A percentile compares a stretch with the other conserved stretches of the same genome.
Evolutionary conservation across 2,329 filamentous ascomycete genomes (phyloP).

Genomic region (Colletotrichum orchidophilum): DNA sequence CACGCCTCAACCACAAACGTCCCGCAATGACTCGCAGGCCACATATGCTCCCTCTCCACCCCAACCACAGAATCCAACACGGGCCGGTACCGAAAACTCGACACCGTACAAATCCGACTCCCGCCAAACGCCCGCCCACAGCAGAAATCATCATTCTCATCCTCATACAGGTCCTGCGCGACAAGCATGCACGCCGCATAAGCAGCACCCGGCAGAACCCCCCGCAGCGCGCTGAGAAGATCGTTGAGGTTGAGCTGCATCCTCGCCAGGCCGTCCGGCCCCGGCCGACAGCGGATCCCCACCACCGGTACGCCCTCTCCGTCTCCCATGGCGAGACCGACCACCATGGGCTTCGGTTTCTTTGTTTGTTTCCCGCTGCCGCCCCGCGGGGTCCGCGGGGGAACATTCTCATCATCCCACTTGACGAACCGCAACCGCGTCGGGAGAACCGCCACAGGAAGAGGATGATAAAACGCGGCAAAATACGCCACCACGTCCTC

Average conservation of each 20-base stretch:
- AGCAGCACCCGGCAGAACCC: conserved; percentile 64
- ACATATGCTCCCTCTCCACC: conserved; percentile 62
- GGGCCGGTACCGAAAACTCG: conserved; percentile 69
- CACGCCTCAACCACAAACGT: conserved; percentile 56
- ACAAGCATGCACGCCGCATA: conserved; percentile 66
- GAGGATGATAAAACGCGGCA: conserved; percentile 60
- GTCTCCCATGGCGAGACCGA: conserved; percentile 55
- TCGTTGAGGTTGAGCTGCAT: conserved; percentile 69
- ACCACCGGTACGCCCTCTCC: conserved; percentile 46
- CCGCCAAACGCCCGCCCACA: conserved; percentile 74
- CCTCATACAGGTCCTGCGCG: conserved; percentile 72
- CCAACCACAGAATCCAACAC: conserved; percentile 49
- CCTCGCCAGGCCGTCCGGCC: conserved; percentile 55
- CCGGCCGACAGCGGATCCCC: conserved; percentile 60
- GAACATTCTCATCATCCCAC: conserved; percentile 51
- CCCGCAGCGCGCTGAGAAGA: conserved; percentile 65
- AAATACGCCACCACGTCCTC: conserved; percentile 50
- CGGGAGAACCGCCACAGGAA: conserved; percentile 57
- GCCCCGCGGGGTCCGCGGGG: no score
- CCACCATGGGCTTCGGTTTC: not conserved
- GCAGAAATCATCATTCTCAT: conserved; percentile 72
- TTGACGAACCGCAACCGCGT: conserved; percentile 53
- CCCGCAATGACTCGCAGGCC: conserved; percentile 71
- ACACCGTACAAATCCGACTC: conserved; percentile 69
- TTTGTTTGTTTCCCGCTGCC: conserved; percentile 37